phyloP scores from a whole-genome alignment of 768 basidiomycete genomes.

The Boletus barrowsii region DNA sequence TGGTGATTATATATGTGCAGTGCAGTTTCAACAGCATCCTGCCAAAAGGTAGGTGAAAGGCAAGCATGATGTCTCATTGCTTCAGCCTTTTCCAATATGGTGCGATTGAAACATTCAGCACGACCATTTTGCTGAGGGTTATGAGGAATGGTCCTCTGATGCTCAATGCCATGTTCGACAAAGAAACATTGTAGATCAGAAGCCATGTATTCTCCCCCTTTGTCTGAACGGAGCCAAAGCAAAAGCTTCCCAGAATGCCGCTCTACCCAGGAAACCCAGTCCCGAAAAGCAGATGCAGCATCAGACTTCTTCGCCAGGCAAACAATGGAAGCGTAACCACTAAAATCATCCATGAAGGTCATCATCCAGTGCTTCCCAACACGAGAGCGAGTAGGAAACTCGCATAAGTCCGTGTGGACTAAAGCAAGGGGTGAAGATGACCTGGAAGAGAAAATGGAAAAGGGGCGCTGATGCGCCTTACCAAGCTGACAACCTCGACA shows the following conservation, averaged over 20 bases:
- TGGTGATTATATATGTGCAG: not conserved
- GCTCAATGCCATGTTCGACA: not conserved
- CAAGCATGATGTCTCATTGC: not conserved
- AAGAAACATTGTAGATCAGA: not conserved
- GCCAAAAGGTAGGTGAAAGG: not conserved
- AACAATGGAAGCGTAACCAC: not conserved
- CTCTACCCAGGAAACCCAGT: not conserved
- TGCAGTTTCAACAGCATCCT: not conserved
- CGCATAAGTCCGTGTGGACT: not conserved
- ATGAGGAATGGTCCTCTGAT: not conserved
- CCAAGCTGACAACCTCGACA: too few species aligned
- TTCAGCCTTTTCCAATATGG: not conserved
- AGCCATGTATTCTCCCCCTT: not conserved
- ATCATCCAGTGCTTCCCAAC: not conserved
- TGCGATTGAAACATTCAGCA: not conserved
- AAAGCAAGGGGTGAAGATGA: too few species aligned
- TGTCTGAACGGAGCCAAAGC: not conserved
- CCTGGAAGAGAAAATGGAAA: too few species aligned
- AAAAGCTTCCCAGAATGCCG: not conserved
- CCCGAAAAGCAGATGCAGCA: accelerated
- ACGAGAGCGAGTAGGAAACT: not conserved
- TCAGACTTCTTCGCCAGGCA: not conserved
- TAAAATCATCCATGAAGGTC: not conserved
- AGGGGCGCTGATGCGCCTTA: too few species aligned
- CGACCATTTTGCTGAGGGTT: not conserved